Percentiles rank a stretch among this genome's conserved stretches.
Evolutionary conservation across 2,329 filamentous ascomycete genomes (phyloP).

Genomic region (Nectriaceae sp.): DNA sequence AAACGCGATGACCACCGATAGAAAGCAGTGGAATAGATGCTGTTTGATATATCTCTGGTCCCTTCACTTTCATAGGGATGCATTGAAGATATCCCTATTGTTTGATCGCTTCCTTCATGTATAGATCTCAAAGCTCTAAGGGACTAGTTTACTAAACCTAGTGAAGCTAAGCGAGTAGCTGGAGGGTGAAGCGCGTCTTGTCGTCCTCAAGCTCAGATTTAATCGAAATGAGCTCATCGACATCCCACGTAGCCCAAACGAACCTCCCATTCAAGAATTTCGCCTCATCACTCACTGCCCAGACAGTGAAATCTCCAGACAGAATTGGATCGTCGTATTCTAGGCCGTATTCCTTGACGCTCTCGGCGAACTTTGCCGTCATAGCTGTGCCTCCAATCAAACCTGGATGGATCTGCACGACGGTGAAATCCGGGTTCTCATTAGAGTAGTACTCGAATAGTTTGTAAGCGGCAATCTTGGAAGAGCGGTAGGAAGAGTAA

Average conservation of each 20-base stretch:
- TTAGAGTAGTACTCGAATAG: constrained; percentile 43
- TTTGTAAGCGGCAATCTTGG: constrained; percentile 43
- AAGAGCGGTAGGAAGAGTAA: constrained; percentile 41
- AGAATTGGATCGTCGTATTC: constrained; percentile 31
- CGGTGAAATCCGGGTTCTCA: constrained; percentile 41
- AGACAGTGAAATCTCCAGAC: constrained; percentile 44
- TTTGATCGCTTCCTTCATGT: too few relatives aligned
- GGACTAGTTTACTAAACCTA: too few relatives aligned
- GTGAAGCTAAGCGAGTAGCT: constrained; percentile 4
- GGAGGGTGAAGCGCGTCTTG: constrained; percentile 18
- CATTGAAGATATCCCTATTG: too few relatives aligned
- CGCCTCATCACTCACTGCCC: constrained; percentile 47
- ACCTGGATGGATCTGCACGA: constrained; percentile 47
- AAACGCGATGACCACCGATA: too few relatives aligned
- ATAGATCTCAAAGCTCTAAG: too few relatives aligned
- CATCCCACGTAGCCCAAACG: constrained; percentile 53
- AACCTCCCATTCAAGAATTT: constrained; percentile 47
- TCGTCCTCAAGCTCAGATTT: constrained; percentile 34
- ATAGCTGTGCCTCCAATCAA: constrained; percentile 35
- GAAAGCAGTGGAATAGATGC: too few relatives aligned
- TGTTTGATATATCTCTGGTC: too few relatives aligned
- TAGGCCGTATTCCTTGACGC: constrained; percentile 13
- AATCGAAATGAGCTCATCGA: constrained; percentile 47
- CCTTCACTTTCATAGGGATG: too few relatives aligned
- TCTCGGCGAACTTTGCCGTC: constrained; percentile 10